Percentiles rank a stretch among this genome's conserved stretches.
Conservation (phyloP, 208 protist species). For the Ichthyophonus hoferi region DNA sequence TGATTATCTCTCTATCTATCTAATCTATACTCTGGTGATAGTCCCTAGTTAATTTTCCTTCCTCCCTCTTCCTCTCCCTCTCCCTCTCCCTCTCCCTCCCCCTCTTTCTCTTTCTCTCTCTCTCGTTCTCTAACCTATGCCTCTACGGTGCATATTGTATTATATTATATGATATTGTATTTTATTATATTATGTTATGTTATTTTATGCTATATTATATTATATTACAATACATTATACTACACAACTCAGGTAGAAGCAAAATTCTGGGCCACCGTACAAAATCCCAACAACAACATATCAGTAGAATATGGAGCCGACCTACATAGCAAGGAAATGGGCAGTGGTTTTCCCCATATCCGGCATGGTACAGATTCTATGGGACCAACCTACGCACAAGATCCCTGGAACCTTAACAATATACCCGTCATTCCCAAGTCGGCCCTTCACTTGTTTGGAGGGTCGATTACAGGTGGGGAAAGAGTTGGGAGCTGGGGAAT, state of each 20-base stretch:
- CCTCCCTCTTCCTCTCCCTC: background rate
- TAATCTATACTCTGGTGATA: background rate
- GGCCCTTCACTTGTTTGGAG: background rate
- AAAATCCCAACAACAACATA: background rate
- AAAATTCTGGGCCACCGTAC: background rate
- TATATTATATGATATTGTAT: no score
- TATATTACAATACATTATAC: no score
- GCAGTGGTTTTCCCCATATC: conserved; percentile 48
- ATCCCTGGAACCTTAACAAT: conserved; percentile 23
- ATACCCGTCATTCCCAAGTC: conserved; percentile 17
- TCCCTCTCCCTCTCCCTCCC: background rate
- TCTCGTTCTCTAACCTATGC: background rate
- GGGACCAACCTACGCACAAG: background rate
- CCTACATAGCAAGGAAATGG: conserved; percentile 13
- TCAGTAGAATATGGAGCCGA: conserved; percentile 51
- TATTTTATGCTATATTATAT: no score
- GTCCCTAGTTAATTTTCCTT: background rate
- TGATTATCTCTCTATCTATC: no score
- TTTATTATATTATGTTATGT: no score
- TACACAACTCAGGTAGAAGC: conserved; percentile 17
- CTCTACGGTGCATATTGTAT: no score
- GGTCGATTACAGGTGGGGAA: background rate
- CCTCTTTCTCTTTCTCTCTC: background rate
- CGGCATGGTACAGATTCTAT: background rate
- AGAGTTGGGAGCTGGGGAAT: background rate